Conservation (phyloP, 1,284 basidiomycete species). For the Sanguinoderma infundibulare region DNA sequence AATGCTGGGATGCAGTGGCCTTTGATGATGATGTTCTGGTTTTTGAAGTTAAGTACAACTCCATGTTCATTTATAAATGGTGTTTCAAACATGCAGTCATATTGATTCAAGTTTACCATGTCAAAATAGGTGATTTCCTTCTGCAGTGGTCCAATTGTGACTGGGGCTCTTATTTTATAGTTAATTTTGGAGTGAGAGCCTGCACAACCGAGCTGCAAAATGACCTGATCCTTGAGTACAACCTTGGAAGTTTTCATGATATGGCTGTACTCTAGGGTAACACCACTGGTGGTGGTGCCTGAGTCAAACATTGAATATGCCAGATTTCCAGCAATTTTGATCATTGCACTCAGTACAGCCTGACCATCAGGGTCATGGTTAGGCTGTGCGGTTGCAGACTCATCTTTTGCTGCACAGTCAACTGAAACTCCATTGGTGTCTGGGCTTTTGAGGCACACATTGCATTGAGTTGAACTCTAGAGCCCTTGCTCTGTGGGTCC, state of each 20-base stretch:
- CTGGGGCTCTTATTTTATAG: neutral
- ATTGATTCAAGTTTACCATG: slow-evolving; percentile 36
- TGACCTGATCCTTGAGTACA: slow-evolving; percentile 26
- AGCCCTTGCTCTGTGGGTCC: neutral
- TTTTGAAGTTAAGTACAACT: slow-evolving; percentile 33
- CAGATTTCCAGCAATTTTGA: slow-evolving; percentile 23
- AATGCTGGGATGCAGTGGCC: neutral
- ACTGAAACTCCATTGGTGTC: neutral
- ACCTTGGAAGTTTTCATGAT: slow-evolving; percentile 10
- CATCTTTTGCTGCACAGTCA: neutral
- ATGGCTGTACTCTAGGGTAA: slow-evolving; percentile 27
- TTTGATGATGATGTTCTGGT: slow-evolving; percentile 14
- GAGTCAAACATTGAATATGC: slow-evolving; percentile 29
- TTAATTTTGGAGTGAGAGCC: slow-evolving; percentile 31
- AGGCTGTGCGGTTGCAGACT: neutral
- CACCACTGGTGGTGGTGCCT: slow-evolving; percentile 29
- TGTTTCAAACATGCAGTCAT: slow-evolving; percentile 37
- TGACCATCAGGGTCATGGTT: neutral
- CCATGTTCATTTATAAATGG: slow-evolving; percentile 31
- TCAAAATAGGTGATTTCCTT: slow-evolving; percentile 28
- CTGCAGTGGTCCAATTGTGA: neutral
- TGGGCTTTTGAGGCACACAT: neutral
- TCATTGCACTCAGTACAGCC: neutral
- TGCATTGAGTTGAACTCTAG: neutral
- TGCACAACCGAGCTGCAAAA: slow-evolving; percentile 30